phyloP scores from a whole-genome alignment of 768 basidiomycete genomes.

The Baorangia bicolor region DNA sequence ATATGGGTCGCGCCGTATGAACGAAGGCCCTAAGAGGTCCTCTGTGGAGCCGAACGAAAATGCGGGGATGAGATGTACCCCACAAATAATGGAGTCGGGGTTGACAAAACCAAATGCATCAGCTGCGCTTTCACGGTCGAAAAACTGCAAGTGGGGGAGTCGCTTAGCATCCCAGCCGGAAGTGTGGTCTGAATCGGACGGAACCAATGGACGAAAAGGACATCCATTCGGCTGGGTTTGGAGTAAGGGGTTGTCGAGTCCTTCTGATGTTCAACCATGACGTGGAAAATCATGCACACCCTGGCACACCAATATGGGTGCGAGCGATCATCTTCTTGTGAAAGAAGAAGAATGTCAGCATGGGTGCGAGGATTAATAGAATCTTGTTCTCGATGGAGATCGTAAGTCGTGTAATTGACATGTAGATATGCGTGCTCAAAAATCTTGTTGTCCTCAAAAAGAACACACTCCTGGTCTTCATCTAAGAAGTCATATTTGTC shows the following conservation, averaged over 20 bases:
- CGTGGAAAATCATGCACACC: slow-evolving; percentile 17
- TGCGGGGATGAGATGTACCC: slow-evolving; percentile 42
- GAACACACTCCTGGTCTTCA: slow-evolving; percentile 22
- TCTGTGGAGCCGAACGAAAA: slow-evolving; percentile 27
- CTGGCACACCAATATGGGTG: slow-evolving; percentile 41
- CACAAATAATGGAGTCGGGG: slow-evolving; percentile 39
- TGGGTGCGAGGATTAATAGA: slow-evolving; percentile 35
- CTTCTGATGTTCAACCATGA: not conserved
- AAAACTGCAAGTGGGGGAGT: slow-evolving; percentile 40
- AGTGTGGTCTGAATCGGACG: slow-evolving; percentile 23
- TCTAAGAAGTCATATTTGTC: slow-evolving; percentile 26
- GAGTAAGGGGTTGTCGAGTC: not conserved
- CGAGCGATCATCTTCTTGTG: slow-evolving; percentile 16
- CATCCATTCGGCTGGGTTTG: slow-evolving; percentile 15
- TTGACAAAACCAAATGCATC: slow-evolving; percentile 47
- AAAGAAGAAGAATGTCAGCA: slow-evolving; percentile 36
- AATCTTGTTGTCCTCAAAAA: slow-evolving; percentile 17
- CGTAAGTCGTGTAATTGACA: slow-evolving; percentile 31
- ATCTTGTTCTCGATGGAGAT: too few species aligned
- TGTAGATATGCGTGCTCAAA: slow-evolving; percentile 18
- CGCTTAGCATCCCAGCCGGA: slow-evolving; percentile 28
- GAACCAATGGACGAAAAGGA: slow-evolving; percentile 43
- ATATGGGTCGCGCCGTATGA: too few species aligned
- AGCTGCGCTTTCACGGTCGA: slow-evolving; percentile 22
- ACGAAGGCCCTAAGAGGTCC: not conserved